These are phyloP conservation scores for Colletotrichum acutatum DNA, from an alignment of 2,329 filamentous ascomycete genomes.

Conservation along the genomic window DNA sequence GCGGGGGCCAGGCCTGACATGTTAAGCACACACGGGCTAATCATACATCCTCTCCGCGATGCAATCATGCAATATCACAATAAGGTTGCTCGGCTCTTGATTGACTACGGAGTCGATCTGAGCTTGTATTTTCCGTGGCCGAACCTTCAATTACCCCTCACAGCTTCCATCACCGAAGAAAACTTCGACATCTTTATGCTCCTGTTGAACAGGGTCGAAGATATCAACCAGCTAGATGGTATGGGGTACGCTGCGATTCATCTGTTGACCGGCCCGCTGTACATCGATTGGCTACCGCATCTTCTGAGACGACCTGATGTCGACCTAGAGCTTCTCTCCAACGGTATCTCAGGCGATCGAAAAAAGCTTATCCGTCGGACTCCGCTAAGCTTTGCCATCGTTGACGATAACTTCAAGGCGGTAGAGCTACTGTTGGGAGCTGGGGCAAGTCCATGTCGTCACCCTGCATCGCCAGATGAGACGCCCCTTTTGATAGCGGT, in stretches of 20 bases:
- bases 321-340: slow-evolving; percentile 16
- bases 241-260: slow-evolving; percentile 34
- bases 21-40: slow-evolving; percentile 15
- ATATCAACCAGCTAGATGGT: slow-evolving; percentile 32
- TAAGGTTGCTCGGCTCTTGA: neutral
- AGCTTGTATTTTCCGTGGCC: slow-evolving; percentile 1
- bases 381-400: slow-evolving; percentile 38
- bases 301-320: slow-evolving; percentile 20
- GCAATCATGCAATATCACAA: neutral
- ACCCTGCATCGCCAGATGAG: neutral
- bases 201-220: neutral
- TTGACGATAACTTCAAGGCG: slow-evolving; percentile 29
- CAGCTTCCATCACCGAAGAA: slow-evolving; percentile 24
- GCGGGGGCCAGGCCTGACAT: slow-evolving; percentile 34
- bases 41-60: slow-evolving; percentile 15
- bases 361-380: slow-evolving; percentile 8
- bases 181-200: slow-evolving; percentile 36
- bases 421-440: slow-evolving; percentile 36
- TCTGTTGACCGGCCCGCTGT: slow-evolving; percentile 32
- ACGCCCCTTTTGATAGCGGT: slow-evolving; percentile 23
- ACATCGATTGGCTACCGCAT: slow-evolving; percentile 27
- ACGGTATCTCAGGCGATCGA: neutral
- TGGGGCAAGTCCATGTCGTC: slow-evolving; percentile 37
- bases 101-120: slow-evolving; percentile 7
- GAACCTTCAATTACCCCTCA: slow-evolving; percentile 16